Evolutionary conservation across 2,329 filamentous ascomycete genomes (phyloP), one percentile per base, ranked within the genome.

Genomic region (Ilyonectria destructans): DNA sequence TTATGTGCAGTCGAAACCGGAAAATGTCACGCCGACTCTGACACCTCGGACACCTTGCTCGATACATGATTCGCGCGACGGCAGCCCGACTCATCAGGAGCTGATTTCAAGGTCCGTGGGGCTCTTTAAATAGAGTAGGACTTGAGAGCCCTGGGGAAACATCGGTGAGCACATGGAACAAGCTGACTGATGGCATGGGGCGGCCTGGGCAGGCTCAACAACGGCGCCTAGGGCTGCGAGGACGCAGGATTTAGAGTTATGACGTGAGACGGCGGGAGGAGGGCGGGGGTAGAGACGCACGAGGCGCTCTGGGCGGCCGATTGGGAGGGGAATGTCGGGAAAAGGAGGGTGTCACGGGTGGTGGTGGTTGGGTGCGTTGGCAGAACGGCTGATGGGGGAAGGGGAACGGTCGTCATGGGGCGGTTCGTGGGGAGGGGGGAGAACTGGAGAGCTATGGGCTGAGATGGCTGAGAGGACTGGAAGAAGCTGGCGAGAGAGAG

Each of bases 241-340:
- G 23, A 58, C 40, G 60, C 19, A 62, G 65, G 66, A 70, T 71
- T 72, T 75, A 75, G 62, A 69, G 67, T 68, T 76, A 72, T 76
- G 45, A 76, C 74, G 74, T 76, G 72, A 76, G 74, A 75, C 63
- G 58, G 62, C 45, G 45, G 51, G 43, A 60, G 35, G 49, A 65
- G 51, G 48, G 55, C 55, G 62, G 64, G 63, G 62, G 17, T 17
- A 43, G n/a, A 12, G 35, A 52, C 45, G 40, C 64, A 45, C 33
- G 54, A 40, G 54, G 43, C 52, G 49, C 46, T 37, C 10, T 48
- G 35, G 43, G 58, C 59, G 65, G 64, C 52, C 58, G 58, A 58
- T 54, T 46, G 56, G 52, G 56, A 60, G 65, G 48, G 45, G 58
- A 23, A 37, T 65, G 54, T 58, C 46, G 43, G 52, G 58, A 62